Percentiles rank a stretch among this genome's conserved stretches.
phyloP scores from a whole-genome alignment of 768 basidiomycete genomes.

The Sutorius australiensis region DNA sequence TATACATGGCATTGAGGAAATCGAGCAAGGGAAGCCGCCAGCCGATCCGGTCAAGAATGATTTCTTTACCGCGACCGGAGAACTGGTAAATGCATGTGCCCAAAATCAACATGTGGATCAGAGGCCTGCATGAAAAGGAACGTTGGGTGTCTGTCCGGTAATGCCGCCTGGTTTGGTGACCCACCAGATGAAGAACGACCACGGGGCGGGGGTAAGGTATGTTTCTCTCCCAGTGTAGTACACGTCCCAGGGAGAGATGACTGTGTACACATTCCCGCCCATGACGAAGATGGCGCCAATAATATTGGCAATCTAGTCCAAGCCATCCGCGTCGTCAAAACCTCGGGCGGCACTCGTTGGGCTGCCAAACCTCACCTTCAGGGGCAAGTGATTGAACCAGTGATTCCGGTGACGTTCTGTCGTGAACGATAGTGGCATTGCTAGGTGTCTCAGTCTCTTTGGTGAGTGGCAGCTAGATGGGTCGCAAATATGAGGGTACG shows the following conservation, averaged over 20 bases:
- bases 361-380: constrained; percentile 43
- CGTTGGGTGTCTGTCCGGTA: neutral
- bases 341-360: neutral
- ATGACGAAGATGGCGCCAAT: constrained; percentile 53
- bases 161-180: constrained; percentile 8
- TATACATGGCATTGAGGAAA: constrained; percentile 61
- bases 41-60: constrained; percentile 60
- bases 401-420: constrained; percentile 21
- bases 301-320: constrained; percentile 50
- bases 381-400: constrained; percentile 48
- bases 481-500: constrained; percentile 11
- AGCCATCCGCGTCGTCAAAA: constrained; percentile 1
- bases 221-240: constrained; percentile 54
- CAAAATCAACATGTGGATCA: constrained; percentile 63
- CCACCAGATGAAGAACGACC: constrained; percentile 61
- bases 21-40: constrained; percentile 65
- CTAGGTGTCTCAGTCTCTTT: neutral
- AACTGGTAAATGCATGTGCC: constrained; percentile 64
- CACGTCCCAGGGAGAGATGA: constrained; percentile 49
- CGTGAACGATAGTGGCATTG: constrained; percentile 23
- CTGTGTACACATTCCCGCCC: constrained; percentile 58
- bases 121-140: constrained; percentile 36
- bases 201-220: constrained; percentile 64
- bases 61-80: constrained; percentile 48
- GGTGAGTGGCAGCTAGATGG: constrained; percentile 10